A percentile compares a stretch with the other conserved stretches of the same genome.
Conservation (phyloP, 2,329 filamentous ascomycete genomes). For the Claviceps quebecensis region DNA sequence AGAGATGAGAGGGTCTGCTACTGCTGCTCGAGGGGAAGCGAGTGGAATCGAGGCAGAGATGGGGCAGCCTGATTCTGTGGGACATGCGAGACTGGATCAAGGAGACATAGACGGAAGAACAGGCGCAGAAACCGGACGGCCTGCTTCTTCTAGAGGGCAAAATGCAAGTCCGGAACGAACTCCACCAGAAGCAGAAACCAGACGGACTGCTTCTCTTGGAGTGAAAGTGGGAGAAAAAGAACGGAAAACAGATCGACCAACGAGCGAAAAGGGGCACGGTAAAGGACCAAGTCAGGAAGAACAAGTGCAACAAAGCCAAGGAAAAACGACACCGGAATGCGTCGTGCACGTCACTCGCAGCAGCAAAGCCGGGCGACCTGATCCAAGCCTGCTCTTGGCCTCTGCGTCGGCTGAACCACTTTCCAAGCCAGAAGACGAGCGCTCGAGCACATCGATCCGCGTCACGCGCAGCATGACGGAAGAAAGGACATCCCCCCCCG, state of each 20-base stretch:
- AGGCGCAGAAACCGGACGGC: no score
- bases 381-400: slow-evolving; percentile 15
- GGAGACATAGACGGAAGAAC: no score
- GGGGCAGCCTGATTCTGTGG: no score
- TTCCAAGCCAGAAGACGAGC: slow-evolving; percentile 1
- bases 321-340: neutral
- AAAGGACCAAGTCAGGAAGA: neutral
- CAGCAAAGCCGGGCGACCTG: slow-evolving; percentile 11
- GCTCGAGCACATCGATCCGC: neutral
- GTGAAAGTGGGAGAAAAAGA: neutral
- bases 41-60: no score
- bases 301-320: neutral
- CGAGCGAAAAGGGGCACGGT: neutral
- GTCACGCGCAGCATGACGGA: slow-evolving; percentile 13
- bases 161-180: no score
- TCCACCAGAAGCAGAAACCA: no score
- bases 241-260: neutral
- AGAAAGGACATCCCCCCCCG: neutral
- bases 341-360: slow-evolving; percentile 15
- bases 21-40: no score
- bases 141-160: neutral
- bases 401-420: slow-evolving; percentile 6
- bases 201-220: neutral
- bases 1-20: no score
- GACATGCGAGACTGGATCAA: no score